These are phyloP conservation scores for Jasminum sambac DNA, from an alignment of 257 asterid species.

Conservation along the genomic window DNA sequence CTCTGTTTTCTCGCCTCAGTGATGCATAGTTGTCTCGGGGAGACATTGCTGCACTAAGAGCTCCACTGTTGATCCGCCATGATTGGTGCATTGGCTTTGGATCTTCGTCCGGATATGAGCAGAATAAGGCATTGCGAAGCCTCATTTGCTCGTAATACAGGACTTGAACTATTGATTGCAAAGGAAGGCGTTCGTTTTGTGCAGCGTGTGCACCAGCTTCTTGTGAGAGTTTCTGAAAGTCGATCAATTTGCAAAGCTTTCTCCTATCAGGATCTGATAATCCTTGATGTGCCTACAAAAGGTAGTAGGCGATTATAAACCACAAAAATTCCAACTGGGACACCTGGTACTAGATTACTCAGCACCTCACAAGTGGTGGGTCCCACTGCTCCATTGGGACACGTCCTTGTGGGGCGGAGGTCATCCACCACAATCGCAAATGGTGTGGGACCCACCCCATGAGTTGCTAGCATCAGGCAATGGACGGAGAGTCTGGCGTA, in stretches of 20 bases:
- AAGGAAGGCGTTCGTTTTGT: conserved; percentile 90
- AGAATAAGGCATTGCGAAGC: conserved; percentile 65
- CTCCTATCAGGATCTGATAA: conserved; percentile 76
- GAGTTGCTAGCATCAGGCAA: too few species aligned
- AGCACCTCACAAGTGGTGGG: too few species aligned
- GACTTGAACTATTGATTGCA: conserved; percentile 93
- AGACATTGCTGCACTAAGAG: conserved; percentile 89
- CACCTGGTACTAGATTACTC: too few species aligned
- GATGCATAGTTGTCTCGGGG: conserved; percentile 94
- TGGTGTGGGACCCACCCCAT: too few species aligned
- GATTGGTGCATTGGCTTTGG: conserved; percentile 84
- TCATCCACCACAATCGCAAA: too few species aligned
- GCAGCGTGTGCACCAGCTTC: conserved; percentile 99
- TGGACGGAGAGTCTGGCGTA: too few species aligned
- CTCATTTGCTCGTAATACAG: conserved; percentile 87
- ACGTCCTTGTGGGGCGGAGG: too few species aligned
- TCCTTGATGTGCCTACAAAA: conserved; percentile 70
- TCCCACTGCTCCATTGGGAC: too few species aligned
- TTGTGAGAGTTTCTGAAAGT: conserved; percentile 82
- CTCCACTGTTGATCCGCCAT: conserved; percentile 86
- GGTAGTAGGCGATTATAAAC: conserved; percentile 9
- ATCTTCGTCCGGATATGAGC: conserved; percentile 77
- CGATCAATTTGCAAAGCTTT: conserved; percentile 77
- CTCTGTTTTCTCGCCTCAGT: conserved; percentile 82
- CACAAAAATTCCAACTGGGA: background rate